Percentiles rank a stretch among this genome's conserved stretches.
These are phyloP conservation scores for Teunomyces atbi DNA, from an alignment of 805 yeast species.

Conservation along the genomic window DNA sequence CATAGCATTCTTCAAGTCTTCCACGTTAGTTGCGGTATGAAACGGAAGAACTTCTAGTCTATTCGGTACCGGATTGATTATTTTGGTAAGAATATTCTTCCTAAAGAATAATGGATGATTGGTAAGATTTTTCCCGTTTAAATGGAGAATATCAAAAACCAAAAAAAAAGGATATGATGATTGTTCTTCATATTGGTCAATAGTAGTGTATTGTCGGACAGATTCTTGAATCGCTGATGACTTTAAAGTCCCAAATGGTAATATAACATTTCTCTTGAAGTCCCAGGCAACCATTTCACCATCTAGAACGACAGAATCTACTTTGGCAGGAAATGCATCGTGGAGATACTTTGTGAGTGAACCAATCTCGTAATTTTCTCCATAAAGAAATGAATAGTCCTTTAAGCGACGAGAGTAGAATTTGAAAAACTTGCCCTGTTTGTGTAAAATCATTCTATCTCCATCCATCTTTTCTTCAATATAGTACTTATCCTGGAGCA, in stretches of 20 bases:
- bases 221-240: conserved; percentile 61
- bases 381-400: conserved; percentile 73
- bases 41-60: conserved; percentile 50
- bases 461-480: conserved; percentile 95
- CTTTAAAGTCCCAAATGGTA: conserved; percentile 82
- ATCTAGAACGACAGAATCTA: conserved; percentile 56
- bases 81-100: conserved; percentile 46
- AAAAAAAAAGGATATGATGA: conserved; percentile 53
- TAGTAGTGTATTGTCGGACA: conserved; percentile 37
- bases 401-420: conserved; percentile 67
- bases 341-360: conserved; percentile 53
- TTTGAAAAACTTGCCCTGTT: conserved; percentile 48
- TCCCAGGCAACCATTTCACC: conserved; percentile 96
- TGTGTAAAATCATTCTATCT: conserved; percentile 80
- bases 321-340: conserved; percentile 37
- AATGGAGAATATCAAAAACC: conserved; percentile 68
- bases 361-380: conserved; percentile 49
- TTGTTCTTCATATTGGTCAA: conserved; percentile 32
- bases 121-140: conserved; percentile 66
- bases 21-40: conserved; percentile 40
- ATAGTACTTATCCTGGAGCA: conserved; percentile 41
- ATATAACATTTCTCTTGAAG: conserved; percentile 47
- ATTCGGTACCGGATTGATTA: conserved; percentile 45
- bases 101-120: conserved; percentile 54
- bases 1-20: conserved; percentile 57